phyloP scores from a whole-genome alignment of 164 flowering plant genomes.

The Tinospora cordifolia region DNA sequence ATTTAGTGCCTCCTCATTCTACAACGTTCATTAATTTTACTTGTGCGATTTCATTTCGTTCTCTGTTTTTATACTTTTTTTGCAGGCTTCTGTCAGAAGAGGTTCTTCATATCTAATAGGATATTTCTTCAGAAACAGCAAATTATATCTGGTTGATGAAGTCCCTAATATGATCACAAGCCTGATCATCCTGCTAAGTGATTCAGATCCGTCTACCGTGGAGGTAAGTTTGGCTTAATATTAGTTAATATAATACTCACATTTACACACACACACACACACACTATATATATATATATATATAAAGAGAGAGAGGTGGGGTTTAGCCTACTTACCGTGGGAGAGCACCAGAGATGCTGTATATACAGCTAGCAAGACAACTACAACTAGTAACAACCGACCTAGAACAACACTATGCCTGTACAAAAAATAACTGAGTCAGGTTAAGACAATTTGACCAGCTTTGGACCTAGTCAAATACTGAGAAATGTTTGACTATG shows the following conservation, averaged over 20 bases:
- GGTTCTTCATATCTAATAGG: slow-evolving; percentile 80
- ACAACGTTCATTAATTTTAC: not conserved
- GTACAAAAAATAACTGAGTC: too few relatives aligned
- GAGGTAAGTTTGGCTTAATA: slow-evolving; percentile 34
- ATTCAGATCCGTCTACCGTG: slow-evolving; percentile 78
- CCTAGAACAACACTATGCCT: too few relatives aligned
- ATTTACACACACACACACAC: too few relatives aligned
- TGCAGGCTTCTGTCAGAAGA: slow-evolving; percentile 69
- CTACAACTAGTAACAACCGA: too few relatives aligned
- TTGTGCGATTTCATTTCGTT: not conserved
- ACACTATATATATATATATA: too few relatives aligned
- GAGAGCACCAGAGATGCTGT: too few relatives aligned
- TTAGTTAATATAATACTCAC: not conserved
- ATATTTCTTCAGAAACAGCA: slow-evolving; percentile 85
- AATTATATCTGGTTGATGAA: slow-evolving; percentile 89
- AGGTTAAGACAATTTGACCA: too few relatives aligned
- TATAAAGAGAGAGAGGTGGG: too few relatives aligned
- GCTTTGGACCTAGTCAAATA: too few relatives aligned
- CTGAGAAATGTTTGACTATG: too few relatives aligned
- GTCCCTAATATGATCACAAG: slow-evolving; percentile 85
- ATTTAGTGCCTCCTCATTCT: not conserved
- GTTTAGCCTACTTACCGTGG: not conserved
- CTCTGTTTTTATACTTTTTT: slow-evolving; percentile 7
- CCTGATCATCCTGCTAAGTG: slow-evolving; percentile 77
- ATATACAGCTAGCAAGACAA: too few relatives aligned